These are phyloP conservation scores for Alternaria sp. DNA, from an alignment of 2,329 filamentous ascomycete species.

Conservation along the genomic window DNA sequence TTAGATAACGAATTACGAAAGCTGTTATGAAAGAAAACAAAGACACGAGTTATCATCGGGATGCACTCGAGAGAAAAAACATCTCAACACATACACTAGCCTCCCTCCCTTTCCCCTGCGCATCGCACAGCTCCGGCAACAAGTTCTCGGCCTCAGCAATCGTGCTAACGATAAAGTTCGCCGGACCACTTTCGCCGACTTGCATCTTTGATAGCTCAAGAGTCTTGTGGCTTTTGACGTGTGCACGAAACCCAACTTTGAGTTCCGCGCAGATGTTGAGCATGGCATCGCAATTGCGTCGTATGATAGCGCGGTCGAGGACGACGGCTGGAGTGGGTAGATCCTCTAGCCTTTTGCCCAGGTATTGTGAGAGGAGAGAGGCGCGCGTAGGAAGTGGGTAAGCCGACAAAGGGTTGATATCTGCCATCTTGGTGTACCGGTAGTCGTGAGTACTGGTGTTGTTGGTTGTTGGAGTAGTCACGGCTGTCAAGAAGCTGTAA, in stretches of 20 bases:
- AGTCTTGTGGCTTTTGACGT: slow-evolving; percentile 89
- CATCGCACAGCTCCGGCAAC: slow-evolving; percentile 67
- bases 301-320: slow-evolving; percentile 72
- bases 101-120: slow-evolving; percentile 61
- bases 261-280: slow-evolving; percentile 68
- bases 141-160: slow-evolving; percentile 77
- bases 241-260: slow-evolving; percentile 74
- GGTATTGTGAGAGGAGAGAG: slow-evolving; percentile 50
- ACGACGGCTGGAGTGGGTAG: slow-evolving; percentile 73
- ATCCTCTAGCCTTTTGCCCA: slow-evolving; percentile 68
- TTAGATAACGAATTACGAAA: background rate
- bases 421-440: background rate
- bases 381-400: slow-evolving; percentile 29
- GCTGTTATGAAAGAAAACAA: background rate
- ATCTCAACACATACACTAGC: slow-evolving; percentile 64
- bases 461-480: background rate
- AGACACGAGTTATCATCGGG: background rate
- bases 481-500: background rate
- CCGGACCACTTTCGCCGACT: slow-evolving; percentile 66
- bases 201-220: slow-evolving; percentile 72
- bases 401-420: background rate
- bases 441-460: background rate
- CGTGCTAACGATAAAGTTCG: slow-evolving; percentile 76
- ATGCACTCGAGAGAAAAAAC: background rate
- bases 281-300: slow-evolving; percentile 76